A percentile compares a stretch with the other conserved stretches of the same genome.
These are phyloP conservation scores for Chrysanthemum makinoi DNA, from an alignment of 129 eudicot genomes.

Conservation along the genomic window DNA sequence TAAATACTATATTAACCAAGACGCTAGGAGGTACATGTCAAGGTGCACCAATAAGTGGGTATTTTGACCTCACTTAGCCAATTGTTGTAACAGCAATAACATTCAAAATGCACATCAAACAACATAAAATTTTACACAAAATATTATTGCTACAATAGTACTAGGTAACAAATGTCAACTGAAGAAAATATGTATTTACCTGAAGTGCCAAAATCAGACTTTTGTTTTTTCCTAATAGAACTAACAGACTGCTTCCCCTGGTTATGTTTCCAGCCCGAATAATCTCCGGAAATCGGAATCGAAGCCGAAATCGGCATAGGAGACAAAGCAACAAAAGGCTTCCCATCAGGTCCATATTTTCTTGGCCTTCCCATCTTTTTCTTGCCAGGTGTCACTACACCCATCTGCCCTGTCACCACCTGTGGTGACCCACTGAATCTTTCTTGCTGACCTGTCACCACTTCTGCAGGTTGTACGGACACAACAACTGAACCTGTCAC, in stretches of 20 bases:
- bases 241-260: slow-evolving; percentile 33
- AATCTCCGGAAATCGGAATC: slow-evolving; percentile 80
- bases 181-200: slow-evolving; percentile 27
- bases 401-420: slow-evolving; percentile 1
- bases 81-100: too few relatives aligned
- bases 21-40: too few relatives aligned
- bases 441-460: background rate
- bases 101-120: too few relatives aligned
- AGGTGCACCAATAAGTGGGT: too few relatives aligned
- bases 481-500: background rate
- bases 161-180: too few relatives aligned
- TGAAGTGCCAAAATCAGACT: slow-evolving; percentile 44
- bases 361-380: slow-evolving; percentile 93
- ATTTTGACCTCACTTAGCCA: too few relatives aligned
- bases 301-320: slow-evolving; percentile 97
- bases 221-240: slow-evolving; percentile 57
- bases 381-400: slow-evolving; percentile 26
- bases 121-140: too few relatives aligned
- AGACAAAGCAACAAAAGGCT: slow-evolving; percentile 48
- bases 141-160: too few relatives aligned
- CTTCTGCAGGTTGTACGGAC: background rate
- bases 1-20: too few relatives aligned
- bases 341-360: slow-evolving; percentile 65
- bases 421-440: slow-evolving; percentile 25
- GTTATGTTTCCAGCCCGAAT: slow-evolving; percentile 59